Evolutionary conservation across 305 asterid species (phyloP).

Genomic region (Solanum hybrid): DNA sequence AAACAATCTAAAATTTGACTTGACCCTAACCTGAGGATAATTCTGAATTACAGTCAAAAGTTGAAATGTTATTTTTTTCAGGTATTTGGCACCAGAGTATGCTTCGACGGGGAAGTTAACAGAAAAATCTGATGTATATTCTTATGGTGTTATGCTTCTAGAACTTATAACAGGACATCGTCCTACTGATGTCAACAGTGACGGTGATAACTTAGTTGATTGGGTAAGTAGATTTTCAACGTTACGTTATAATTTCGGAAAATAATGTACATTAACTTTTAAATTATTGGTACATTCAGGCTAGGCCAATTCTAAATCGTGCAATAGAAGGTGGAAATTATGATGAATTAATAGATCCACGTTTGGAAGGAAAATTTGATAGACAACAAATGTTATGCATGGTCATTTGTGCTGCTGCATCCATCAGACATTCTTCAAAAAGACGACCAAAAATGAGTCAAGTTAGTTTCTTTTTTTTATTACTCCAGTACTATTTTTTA

Average conservation of each 20-base stretch:
- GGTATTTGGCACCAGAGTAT: slow-evolving; percentile 86
- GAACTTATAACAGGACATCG: slow-evolving; percentile 74
- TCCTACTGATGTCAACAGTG: slow-evolving; percentile 43
- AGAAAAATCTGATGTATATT: slow-evolving; percentile 80
- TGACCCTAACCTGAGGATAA: neutral
- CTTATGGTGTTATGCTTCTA: slow-evolving; percentile 69
- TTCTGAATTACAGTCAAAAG: neutral
- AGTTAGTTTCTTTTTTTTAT: slow-evolving; percentile 19
- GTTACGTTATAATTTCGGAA: neutral
- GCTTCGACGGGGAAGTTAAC: slow-evolving; percentile 83
- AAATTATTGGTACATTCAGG: slow-evolving; percentile 26
- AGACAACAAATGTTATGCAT: slow-evolving; percentile 55
- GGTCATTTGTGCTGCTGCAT: slow-evolving; percentile 67
- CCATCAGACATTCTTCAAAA: slow-evolving; percentile 65
- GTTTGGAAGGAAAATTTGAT: slow-evolving; percentile 45
- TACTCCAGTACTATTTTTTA: neutral
- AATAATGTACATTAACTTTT: neutral
- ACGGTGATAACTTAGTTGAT: slow-evolving; percentile 60
- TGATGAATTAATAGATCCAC: slow-evolving; percentile 62
- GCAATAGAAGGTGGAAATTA: slow-evolving; percentile 49
- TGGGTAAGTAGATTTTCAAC: slow-evolving; percentile 36
- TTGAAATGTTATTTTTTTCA: neutral
- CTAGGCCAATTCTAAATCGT: slow-evolving; percentile 50
- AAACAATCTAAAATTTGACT: neutral
- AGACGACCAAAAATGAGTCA: slow-evolving; percentile 90